Conservation (phyloP, 495 filamentous ascomycete species). For the Aspergillus heteromorphus region DNA sequence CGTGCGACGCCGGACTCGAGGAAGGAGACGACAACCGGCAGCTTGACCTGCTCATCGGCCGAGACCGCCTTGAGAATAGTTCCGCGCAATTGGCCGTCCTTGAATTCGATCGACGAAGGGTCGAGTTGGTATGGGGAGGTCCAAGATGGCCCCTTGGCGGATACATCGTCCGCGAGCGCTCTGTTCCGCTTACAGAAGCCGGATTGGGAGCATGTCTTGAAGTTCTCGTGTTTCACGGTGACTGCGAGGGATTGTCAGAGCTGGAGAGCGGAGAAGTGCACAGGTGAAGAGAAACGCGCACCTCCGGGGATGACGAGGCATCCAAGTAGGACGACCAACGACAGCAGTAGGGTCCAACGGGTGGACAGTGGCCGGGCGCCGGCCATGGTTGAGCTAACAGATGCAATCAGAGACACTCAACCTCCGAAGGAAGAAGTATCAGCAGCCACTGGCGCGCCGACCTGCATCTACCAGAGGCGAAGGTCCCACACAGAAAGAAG, state of each 20-base stretch:
- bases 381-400: conserved; percentile 30
- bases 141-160: conserved; percentile 61
- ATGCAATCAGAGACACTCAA: conserved; percentile 36
- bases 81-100: conserved; percentile 73
- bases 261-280: not conserved
- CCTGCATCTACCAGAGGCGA: conserved; percentile 35
- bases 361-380: conserved; percentile 43
- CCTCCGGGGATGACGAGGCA: conserved; percentile 37
- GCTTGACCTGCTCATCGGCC: conserved; percentile 57
- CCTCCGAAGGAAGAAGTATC: conserved; percentile 22
- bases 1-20: conserved; percentile 82
- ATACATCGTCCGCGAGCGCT: conserved; percentile 73
- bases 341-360: conserved; percentile 51
- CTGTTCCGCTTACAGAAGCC: conserved; percentile 96
- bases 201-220: conserved; percentile 87
- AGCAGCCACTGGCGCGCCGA: conserved; percentile 14
- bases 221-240: conserved; percentile 87
- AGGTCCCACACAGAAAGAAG: conserved; percentile 13
- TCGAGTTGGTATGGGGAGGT: conserved; percentile 75
- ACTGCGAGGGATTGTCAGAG: conserved; percentile 41
- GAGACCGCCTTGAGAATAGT: conserved; percentile 70
- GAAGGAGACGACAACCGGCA: conserved; percentile 84
- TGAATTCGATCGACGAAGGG: conserved; percentile 63
- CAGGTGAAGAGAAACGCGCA: conserved; percentile 10
- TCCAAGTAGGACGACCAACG: conserved; percentile 32